A percentile compares a stretch with the other conserved stretches of the same genome.
Evolutionary conservation across 2,329 filamentous ascomycete species (phyloP).

Genomic region (Xylariaceae sp.): DNA sequence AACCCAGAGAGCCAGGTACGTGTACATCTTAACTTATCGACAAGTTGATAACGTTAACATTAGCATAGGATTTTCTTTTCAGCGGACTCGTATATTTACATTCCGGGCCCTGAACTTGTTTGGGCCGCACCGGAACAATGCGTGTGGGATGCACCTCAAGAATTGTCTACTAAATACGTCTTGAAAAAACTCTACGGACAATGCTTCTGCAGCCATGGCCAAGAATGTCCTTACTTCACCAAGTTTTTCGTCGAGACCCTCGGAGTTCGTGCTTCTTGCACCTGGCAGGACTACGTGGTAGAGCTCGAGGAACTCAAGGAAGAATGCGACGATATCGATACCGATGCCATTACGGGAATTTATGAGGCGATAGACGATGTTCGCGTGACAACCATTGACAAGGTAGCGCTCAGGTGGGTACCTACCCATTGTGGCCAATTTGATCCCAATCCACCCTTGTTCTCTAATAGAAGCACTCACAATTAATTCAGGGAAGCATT

Average conservation of each 20-base stretch:
- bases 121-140: slow-evolving; percentile 2
- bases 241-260: slow-evolving; percentile 7
- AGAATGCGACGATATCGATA: slow-evolving; percentile 2
- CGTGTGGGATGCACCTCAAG: slow-evolving; percentile 1
- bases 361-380: slow-evolving; percentile 1
- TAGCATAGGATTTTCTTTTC: neutral
- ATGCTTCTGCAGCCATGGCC: slow-evolving; percentile 2
- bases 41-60: neutral
- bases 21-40: neutral
- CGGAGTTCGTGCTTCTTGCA: neutral
- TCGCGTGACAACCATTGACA: neutral
- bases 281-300: slow-evolving; percentile 3
- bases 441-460: neutral
- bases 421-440: too few species aligned
- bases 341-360: neutral
- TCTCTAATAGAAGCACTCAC: neutral
- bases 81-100: neutral
- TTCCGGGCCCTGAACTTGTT: neutral
- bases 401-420: neutral
- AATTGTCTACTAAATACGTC: neutral
- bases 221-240: neutral
- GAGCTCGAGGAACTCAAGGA: slow-evolving; percentile 4
- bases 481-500: slow-evolving; percentile 9
- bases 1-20: neutral
- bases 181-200: neutral